phyloP scores from a whole-genome alignment of 805 yeast species.

The Metschnikowia lachancei region DNA sequence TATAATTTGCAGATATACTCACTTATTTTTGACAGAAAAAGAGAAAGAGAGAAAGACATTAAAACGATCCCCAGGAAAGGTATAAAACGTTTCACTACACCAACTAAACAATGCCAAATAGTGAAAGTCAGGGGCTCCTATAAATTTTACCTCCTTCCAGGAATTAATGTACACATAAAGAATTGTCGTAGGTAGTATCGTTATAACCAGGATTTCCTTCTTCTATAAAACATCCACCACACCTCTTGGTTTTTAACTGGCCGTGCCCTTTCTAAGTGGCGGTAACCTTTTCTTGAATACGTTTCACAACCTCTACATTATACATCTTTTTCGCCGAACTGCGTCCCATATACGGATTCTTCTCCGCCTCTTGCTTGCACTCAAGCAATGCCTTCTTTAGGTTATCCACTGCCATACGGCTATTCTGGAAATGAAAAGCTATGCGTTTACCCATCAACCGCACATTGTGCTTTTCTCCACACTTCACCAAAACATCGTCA shows the following conservation, averaged over 20 bases:
- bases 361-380: constrained; percentile 51
- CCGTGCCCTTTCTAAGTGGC: not conserved
- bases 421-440: constrained; percentile 65
- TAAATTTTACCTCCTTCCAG: too few relatives aligned
- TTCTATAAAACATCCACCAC: not conserved
- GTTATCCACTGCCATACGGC: constrained; percentile 30
- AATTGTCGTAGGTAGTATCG: too few relatives aligned
- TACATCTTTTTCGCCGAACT: constrained; percentile 8
- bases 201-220: too few relatives aligned
- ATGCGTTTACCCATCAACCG: constrained; percentile 70
- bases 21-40: too few relatives aligned
- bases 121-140: too few relatives aligned
- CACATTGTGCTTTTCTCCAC: constrained; percentile 59
- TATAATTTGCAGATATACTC: too few relatives aligned
- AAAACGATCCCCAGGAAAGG: too few relatives aligned
- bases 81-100: too few relatives aligned
- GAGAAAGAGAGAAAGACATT: too few relatives aligned
- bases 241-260: not conserved
- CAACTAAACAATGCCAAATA: too few relatives aligned
- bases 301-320: constrained; percentile 8
- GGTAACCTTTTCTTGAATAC: not conserved
- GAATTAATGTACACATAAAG: too few relatives aligned
- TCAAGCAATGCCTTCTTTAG: constrained; percentile 55
- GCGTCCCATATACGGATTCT: constrained; percentile 39
- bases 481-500: constrained; percentile 50